Evolutionary conservation across 768 basidiomycete species (phyloP).

Genomic region (Pluteus cervinus): DNA sequence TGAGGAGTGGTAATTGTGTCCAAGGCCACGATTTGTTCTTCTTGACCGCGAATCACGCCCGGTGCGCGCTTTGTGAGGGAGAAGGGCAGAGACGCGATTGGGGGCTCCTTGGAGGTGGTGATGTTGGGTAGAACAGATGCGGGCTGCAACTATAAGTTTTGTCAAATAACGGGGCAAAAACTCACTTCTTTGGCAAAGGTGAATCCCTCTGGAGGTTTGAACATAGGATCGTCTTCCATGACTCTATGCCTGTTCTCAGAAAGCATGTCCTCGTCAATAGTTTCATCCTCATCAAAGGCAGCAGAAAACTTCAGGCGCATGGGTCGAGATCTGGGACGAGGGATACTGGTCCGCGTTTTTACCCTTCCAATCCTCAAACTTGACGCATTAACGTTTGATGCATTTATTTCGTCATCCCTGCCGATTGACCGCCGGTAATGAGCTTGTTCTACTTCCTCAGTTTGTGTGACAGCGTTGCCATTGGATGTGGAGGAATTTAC

Average conservation of each 20-base stretch:
- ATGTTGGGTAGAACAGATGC: conserved; percentile 31
- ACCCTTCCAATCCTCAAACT: conserved; percentile 64
- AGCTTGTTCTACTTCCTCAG: conserved; percentile 11
- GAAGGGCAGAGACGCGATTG: conserved; percentile 58
- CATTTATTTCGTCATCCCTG: conserved; percentile 13
- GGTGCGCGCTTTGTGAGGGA: conserved; percentile 40
- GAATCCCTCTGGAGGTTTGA: conserved; percentile 58
- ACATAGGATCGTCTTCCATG: conserved; percentile 50
- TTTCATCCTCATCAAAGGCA: conserved; percentile 49
- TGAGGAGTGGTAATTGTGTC: not conserved
- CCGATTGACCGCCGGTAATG: no score
- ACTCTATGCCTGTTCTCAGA: conserved; percentile 37
- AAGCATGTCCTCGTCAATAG: conserved; percentile 33
- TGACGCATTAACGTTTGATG: conserved; percentile 21
- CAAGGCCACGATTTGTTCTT: not conserved
- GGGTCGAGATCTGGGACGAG: conserved; percentile 41
- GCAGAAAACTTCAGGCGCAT: conserved; percentile 61
- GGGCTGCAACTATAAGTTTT: conserved; percentile 1
- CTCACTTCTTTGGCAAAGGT: conserved; percentile 60
- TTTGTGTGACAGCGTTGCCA: conserved; percentile 20
- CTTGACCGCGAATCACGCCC: not conserved
- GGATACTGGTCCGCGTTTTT: conserved; percentile 53
- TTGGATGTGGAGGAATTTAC: no score
- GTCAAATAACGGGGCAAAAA: conserved; percentile 7
- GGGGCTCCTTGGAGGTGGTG: conserved; percentile 55